Base-by-base conservation (phyloP, 2,329 filamentous ascomycete species). In the Epicoccum nigrum region DNA sequence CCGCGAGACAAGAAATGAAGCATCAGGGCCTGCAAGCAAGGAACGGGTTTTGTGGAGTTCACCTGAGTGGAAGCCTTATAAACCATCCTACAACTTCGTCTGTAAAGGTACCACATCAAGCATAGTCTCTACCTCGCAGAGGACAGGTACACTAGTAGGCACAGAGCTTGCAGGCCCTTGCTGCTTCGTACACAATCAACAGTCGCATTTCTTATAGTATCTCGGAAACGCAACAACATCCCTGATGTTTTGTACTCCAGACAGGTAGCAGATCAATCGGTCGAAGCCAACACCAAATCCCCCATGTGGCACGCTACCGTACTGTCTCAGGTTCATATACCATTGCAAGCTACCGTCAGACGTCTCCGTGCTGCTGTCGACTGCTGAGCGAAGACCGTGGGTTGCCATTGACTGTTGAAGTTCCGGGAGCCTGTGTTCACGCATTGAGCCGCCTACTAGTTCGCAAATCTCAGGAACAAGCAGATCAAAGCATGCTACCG, bases 271-370 rank as follows among this genome's bases (percentile, higher is more conserved):
- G 62, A 96, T 74, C 57, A 96, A 81, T 47, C 92, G 84, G 78
- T 97, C 92, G 69, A 96, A 95, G 7, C 92, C 92, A 49, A 97
- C 73, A 2, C 92, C 92, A 69, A 96, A 97, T 1, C 92, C 92
- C 33, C 92, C 92, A 65, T 96, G 92, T 28, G 91, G 91, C 48
- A 91, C 90, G 61, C 88, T 92, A n/a, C 92, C 92, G 83, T 91
- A 97, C 60, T 88, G 86, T 54, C 92, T 86, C 54, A 97, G 81
- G 71, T 97, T 92, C 19, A 90, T 79, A 70, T 96, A 97, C 92
- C 92, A 97, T 60, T 87, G 83, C 46, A 96, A 74, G 23, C 68
- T 67, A 21, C 64, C 62, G 33, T 65, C 62, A 42, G 65, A 51
- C 38, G 52, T 52, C 41, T 60, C 59, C 4, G 57, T 44, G 2